A percentile compares a stretch with the other conserved stretches of the same genome.
These are phyloP conservation scores for Micromonas pusilla DNA, from an alignment of 139 green algal species.

Conservation along the genomic window DNA sequence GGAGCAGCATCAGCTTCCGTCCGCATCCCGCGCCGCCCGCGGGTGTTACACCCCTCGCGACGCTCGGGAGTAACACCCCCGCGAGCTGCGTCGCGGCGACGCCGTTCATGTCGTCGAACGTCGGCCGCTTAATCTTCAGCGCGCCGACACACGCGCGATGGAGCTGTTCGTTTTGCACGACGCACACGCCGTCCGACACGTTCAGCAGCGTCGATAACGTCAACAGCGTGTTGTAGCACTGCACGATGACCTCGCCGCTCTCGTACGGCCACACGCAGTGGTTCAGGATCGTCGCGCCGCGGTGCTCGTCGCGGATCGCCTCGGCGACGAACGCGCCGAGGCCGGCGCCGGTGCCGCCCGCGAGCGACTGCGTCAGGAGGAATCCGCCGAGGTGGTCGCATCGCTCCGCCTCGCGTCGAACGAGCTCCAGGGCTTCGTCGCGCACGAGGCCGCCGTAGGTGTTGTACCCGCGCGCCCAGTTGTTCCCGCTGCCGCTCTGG, in stretches of 20 bases:
- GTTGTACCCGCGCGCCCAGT: slow-evolving; percentile 73
- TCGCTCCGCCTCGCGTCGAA: slow-evolving; percentile 61
- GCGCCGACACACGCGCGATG: slow-evolving; percentile 40
- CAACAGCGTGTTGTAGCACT: slow-evolving; percentile 77
- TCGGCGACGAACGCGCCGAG: slow-evolving; percentile 60
- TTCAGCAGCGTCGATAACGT: slow-evolving; percentile 55
- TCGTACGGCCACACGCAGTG: slow-evolving; percentile 72
- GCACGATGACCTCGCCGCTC: slow-evolving; percentile 68
- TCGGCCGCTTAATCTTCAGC: slow-evolving; percentile 48
- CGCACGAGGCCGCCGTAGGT: slow-evolving; percentile 45
- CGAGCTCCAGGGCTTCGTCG: slow-evolving; percentile 44
- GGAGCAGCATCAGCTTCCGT: slow-evolving; percentile 34
- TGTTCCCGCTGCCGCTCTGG: slow-evolving; percentile 73
- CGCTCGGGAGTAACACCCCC: slow-evolving; percentile 3
- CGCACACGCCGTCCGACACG: slow-evolving; percentile 54
- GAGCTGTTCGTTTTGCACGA: slow-evolving; percentile 51
- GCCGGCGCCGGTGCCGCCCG: slow-evolving; percentile 73
- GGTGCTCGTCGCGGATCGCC: slow-evolving; percentile 60
- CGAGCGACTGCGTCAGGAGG: slow-evolving; percentile 69
- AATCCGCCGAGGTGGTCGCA: slow-evolving; percentile 66
- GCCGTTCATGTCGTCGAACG: slow-evolving; percentile 39
- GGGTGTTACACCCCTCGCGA: not conserved
- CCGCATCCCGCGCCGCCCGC: not conserved
- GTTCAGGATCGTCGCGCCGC: slow-evolving; percentile 54
- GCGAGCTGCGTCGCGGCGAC: slow-evolving; percentile 18